These are phyloP conservation scores for Blastocystis sp. DNA, from an alignment of 352 stramenopile species.

Conservation along the genomic window DNA sequence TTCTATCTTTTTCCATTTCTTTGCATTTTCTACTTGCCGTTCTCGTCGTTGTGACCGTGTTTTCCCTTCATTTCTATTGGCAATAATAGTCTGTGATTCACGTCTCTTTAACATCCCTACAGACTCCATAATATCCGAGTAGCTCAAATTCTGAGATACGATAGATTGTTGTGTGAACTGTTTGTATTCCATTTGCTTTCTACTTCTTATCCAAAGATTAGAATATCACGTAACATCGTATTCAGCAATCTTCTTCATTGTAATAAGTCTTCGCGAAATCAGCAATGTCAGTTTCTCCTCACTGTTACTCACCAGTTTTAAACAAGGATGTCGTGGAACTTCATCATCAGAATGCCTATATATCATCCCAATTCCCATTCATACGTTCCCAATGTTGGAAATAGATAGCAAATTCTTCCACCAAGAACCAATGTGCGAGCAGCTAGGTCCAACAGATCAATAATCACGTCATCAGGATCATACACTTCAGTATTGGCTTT, in stretches of 20 bases:
- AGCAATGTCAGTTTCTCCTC: constrained; percentile 54
- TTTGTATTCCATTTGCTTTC: background rate
- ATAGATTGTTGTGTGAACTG: background rate
- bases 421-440: constrained; percentile 72
- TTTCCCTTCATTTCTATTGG: constrained; percentile 15
- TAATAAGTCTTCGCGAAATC: constrained; percentile 45
- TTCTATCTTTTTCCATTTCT: constrained; percentile 25
- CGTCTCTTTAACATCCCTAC: background rate
- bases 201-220: background rate
- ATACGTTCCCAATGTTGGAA: constrained; percentile 77
- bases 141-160: background rate
- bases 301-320: constrained; percentile 38
- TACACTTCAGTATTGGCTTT: constrained; percentile 89
- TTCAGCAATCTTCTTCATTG: constrained; percentile 32
- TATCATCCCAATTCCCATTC: background rate
- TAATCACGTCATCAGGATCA: constrained; percentile 88
- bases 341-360: background rate
- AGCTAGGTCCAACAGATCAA: constrained; percentile 85
- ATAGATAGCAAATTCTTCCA: constrained; percentile 76
- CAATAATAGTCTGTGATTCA: background rate
- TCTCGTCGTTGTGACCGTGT: constrained; percentile 32
- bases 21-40: constrained; percentile 26
- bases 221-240: background rate
- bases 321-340: constrained; percentile 44
- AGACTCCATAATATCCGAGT: constrained; percentile 30